Evolutionary conservation across 2,329 filamentous ascomycete genomes (phyloP), one percentile per base, ranked within the genome.

Genomic region (Neofusicoccum cordaticola): DNA sequence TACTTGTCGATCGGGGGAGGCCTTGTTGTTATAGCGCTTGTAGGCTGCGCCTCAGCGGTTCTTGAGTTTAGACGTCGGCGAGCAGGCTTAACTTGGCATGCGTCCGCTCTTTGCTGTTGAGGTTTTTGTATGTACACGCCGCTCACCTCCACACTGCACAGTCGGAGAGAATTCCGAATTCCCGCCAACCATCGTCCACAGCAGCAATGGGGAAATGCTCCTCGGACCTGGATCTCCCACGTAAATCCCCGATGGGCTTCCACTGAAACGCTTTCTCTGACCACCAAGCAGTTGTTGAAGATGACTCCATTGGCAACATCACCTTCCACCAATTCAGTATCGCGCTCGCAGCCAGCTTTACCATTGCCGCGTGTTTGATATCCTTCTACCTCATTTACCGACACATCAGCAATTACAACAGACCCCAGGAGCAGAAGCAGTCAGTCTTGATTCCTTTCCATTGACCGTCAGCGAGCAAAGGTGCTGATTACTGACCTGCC

Each of bases 321-420:
- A 56, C 51, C 4, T 56, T 56, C 35, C 35, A 56, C 6, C 35
- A 56, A 56, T 56, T 56, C 34, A 56, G 51, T 17, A 15, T 56
- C 17, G 17, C 35, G 8, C 51, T 56, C 6, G 51, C 51, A 5
- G 35, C 35, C 12, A 13, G 35, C 35, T 85, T 85, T 69, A 81
- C 79, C 31, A 64, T 82, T 44, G 72, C 84, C 52, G 80, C 83
- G 3, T 74, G 80, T 58, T 48, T 77, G 3, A 72, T 84, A 27
- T 83, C 83, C 15, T 75, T 82, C 22, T 80, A 76, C 67, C 74
- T 86, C 61, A 83, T 86, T 65, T 76, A 81, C 68, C 74, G 77
- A 67, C 84, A 86, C 75, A 82, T 82, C 3, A 83, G 75, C 11
- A 84, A 86, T 71, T 86, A 86, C 74, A 79, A 80, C 63, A 81